Conservation (phyloP, 2,329 filamentous ascomycete species). For the Epichloe elymi region DNA sequence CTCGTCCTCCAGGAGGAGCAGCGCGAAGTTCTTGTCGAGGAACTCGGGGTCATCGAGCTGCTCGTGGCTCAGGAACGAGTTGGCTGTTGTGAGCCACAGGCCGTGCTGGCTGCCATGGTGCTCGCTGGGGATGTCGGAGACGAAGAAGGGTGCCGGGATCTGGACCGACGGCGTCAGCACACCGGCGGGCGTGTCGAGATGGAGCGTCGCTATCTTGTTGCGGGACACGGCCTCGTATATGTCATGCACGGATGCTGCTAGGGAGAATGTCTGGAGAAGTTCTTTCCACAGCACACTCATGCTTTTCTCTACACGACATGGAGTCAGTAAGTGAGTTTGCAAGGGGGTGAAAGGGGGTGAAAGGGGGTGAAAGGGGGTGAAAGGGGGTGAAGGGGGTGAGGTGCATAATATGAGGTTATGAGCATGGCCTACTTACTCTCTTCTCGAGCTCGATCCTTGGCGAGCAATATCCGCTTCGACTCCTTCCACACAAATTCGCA, state of each 20-base stretch:
- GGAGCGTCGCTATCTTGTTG: slow-evolving; percentile 75
- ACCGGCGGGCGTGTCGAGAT: slow-evolving; percentile 52
- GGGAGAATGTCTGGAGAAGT: slow-evolving; percentile 57
- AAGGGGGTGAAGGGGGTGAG: too few species aligned
- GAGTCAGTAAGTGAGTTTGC: not conserved
- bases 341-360: too few species aligned
- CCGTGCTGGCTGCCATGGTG: slow-evolving; percentile 59
- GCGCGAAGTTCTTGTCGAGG: slow-evolving; percentile 73
- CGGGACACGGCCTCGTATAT: slow-evolving; percentile 70
- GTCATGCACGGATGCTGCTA: slow-evolving; percentile 72
- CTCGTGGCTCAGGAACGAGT: slow-evolving; percentile 58
- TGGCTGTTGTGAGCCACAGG: slow-evolving; percentile 78
- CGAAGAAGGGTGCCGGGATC: slow-evolving; percentile 53
- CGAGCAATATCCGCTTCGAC: slow-evolving; percentile 64
- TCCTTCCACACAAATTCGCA: slow-evolving; percentile 88
- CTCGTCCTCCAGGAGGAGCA: slow-evolving; percentile 76
- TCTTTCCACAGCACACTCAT: slow-evolving; percentile 57
- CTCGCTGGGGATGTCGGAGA: slow-evolving; percentile 57
- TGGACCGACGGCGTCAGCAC: slow-evolving; percentile 49
- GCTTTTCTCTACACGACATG: slow-evolving; percentile 30
- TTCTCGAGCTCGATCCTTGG: slow-evolving; percentile 74
- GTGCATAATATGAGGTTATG: too few species aligned
- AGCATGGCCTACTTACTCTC: slow-evolving; percentile 36
- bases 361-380: too few species aligned
- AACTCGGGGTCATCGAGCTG: slow-evolving; percentile 51